Evolutionary conservation across 805 yeast genomes (phyloP), one percentile per base, ranked within the genome.

Genomic region (Ogataea minuta): DNA sequence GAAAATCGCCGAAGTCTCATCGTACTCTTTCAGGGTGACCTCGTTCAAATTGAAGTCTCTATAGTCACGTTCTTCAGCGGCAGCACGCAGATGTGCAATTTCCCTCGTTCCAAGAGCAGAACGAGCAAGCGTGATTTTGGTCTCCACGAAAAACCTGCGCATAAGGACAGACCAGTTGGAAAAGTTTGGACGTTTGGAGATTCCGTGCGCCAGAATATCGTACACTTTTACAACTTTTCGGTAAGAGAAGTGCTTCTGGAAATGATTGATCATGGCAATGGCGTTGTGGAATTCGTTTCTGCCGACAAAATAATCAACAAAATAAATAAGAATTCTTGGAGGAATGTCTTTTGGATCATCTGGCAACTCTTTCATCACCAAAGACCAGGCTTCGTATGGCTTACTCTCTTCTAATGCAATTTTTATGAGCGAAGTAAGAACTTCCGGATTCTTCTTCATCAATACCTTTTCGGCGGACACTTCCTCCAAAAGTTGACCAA

Each of bases 251-350:
- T 36, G 17, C 11, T 28, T 26, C 12, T 37, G 31, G 28, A 52
- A 50, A 5, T 28, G 43, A 26, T 52, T 49, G n/a, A 53, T 41
- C 13, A 45, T 43, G 6, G 55, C 60, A 23, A 55, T 36, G 11
- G 50, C 51, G 34, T 47, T 45, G 42, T 55, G 44, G 5, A 48
- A 39, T 28, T 55, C 46, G 12, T 34, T 35, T 15, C 28, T 29
- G n/a, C 20, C 11, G 4, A 39, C 26, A 26, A 55, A 54, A 27
- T 51, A 44, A 2, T 40, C 36, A 13, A 52, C 53, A 19, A 52
- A 44, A 4, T 19, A 23, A 9, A 41, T 34, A 7, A 45, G 24
- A 9, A 47, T 31, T 3, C 28, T 24, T 19, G 39, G 43, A 20
- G 33, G 44, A 23, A 35, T 44, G 24, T 26, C 33, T 7, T 28